A percentile compares a stretch with the other conserved stretches of the same genome.
These are phyloP conservation scores for Tephrocybe sp. DNA, from an alignment of 768 basidiomycete genomes.

Conservation along the genomic window DNA sequence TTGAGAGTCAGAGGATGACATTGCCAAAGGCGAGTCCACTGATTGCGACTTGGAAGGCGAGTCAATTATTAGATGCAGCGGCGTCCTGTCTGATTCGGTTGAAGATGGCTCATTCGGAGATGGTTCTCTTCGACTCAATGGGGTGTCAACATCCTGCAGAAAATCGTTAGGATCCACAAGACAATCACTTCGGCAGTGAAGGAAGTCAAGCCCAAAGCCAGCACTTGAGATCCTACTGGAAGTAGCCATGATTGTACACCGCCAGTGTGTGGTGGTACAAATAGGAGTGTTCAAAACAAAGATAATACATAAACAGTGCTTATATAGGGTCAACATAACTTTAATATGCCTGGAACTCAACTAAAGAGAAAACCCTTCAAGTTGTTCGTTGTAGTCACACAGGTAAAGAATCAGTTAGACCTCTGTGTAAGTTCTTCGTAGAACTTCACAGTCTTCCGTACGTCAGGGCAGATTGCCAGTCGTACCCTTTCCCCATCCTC, in stretches of 20 bases:
- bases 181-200: neutral
- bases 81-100: neutral
- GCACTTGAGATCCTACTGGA: neutral
- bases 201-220: slow-evolving; percentile 3
- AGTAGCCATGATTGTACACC: too few species aligned
- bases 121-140: neutral
- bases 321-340: too few species aligned
- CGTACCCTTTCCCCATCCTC: slow-evolving; percentile 64
- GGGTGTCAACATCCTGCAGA: neutral
- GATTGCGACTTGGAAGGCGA: neutral
- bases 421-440: slow-evolving; percentile 44
- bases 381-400: too few species aligned
- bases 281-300: too few species aligned
- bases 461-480: slow-evolving; percentile 65
- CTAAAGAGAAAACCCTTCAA: too few species aligned
- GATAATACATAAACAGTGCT: too few species aligned
- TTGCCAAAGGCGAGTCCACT: too few species aligned
- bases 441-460: slow-evolving; percentile 55
- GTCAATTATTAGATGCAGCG: neutral
- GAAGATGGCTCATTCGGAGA: neutral
- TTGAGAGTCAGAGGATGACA: neutral
- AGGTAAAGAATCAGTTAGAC: slow-evolving; percentile 2
- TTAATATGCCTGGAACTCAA: too few species aligned
- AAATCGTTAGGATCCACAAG: neutral
- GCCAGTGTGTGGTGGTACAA: too few species aligned